These are phyloP conservation scores for Fistulifera pelliculosa DNA, from an alignment of 108 stramenopile species.

Conservation along the genomic window DNA sequence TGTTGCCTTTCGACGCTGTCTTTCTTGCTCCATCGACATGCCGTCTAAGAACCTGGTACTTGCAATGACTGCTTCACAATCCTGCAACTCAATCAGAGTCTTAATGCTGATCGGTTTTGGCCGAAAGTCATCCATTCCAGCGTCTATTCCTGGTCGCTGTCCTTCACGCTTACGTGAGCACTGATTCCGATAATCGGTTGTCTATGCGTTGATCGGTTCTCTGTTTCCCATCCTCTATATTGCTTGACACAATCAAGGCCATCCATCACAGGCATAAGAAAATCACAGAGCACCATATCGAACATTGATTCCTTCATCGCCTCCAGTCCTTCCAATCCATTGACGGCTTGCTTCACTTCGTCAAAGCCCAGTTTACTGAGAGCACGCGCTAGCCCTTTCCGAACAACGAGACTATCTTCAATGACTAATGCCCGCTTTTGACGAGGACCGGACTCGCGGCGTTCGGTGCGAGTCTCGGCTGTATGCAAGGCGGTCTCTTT, in stretches of 20 bases:
- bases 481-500: not conserved
- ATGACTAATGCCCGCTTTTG: slow-evolving; percentile 33
- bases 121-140: slow-evolving; percentile 60
- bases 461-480: not conserved
- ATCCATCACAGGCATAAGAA: slow-evolving; percentile 82
- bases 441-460: not conserved
- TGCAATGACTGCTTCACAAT: not conserved
- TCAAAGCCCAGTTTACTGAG: slow-evolving; percentile 44
- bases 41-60: not conserved
- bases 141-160: slow-evolving; percentile 39
- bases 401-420: slow-evolving; percentile 58
- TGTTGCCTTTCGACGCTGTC: not conserved
- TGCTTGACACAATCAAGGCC: slow-evolving; percentile 69
- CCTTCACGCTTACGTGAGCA: slow-evolving; percentile 49
- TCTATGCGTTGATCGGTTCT: slow-evolving; percentile 29
- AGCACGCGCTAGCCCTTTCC: slow-evolving; percentile 47
- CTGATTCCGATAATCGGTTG: slow-evolving; percentile 57
- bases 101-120: slow-evolving; percentile 54
- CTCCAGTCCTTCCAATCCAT: slow-evolving; percentile 66
- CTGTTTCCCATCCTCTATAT: slow-evolving; percentile 51
- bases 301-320: slow-evolving; percentile 32
- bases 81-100: slow-evolving; percentile 35
- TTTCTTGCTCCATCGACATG: not conserved
- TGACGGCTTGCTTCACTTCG: slow-evolving; percentile 45
- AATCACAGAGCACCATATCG: slow-evolving; percentile 64